Conservation (phyloP, 805 yeast species). For the Lipomyces yamadae region DNA sequence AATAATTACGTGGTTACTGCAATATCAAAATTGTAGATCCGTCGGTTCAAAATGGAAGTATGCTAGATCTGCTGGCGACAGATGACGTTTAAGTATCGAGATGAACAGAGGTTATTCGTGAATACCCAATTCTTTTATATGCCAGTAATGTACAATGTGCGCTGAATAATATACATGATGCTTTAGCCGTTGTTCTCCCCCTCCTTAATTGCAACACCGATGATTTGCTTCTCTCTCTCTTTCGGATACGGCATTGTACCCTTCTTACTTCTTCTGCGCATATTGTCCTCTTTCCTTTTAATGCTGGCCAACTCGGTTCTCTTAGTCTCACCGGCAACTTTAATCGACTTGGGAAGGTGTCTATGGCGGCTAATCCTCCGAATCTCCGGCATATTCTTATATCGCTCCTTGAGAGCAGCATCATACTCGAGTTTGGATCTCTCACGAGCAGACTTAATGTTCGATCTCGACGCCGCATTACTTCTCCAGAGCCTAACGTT, state of each 20-base stretch:
- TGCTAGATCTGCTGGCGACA: too few species aligned
- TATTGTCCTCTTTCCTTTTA: constrained; percentile 81
- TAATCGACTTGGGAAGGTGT: constrained; percentile 84
- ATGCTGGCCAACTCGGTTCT: constrained; percentile 70
- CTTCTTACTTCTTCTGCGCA: constrained; percentile 72
- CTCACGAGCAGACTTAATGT: constrained; percentile 78
- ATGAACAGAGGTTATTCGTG: neutral
- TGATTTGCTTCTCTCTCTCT: constrained; percentile 88
- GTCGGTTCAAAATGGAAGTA: neutral
- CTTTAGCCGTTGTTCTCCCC: constrained; percentile 41
- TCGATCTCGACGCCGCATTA: constrained; percentile 80
- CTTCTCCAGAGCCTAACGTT: constrained; percentile 94
- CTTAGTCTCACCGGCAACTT: constrained; percentile 89
- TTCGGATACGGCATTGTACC: constrained; percentile 49
- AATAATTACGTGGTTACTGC: too few species aligned
- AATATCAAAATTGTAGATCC: neutral
- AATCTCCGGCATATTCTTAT: constrained; percentile 95
- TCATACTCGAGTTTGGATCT: constrained; percentile 87
- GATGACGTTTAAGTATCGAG: neutral
- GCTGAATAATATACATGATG: neutral
- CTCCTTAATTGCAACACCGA: constrained; percentile 65
- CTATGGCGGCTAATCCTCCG: constrained; percentile 88
- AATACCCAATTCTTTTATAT: neutral
- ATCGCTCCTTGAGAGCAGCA: constrained; percentile 87
- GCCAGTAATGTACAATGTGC: too few species aligned